phyloP scores from a whole-genome alignment of 2,329 filamentous ascomycete genomes.

The Alternaria infectoria region DNA sequence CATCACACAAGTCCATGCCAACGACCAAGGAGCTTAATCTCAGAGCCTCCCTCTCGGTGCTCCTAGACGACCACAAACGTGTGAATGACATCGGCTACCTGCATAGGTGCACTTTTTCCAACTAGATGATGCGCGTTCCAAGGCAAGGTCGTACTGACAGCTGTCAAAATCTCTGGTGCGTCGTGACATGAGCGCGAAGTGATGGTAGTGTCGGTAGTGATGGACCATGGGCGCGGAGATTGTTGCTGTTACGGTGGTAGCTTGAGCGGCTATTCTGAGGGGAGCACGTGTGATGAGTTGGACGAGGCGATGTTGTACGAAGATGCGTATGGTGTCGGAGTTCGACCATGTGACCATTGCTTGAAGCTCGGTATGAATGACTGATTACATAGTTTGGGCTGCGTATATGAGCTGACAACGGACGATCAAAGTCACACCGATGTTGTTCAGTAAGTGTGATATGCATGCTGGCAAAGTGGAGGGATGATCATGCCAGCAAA shows the following conservation, averaged over 20 bases:
- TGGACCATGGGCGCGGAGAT: background rate
- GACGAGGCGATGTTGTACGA: background rate
- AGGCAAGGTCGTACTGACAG: constrained; percentile 7
- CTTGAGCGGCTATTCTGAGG: background rate
- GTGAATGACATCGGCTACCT: constrained; percentile 14
- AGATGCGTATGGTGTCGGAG: background rate
- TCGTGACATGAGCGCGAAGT: background rate
- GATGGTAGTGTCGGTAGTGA: background rate
- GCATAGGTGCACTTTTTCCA: background rate
- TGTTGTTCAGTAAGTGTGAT: background rate
- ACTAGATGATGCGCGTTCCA: background rate
- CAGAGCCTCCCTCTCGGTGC: background rate
- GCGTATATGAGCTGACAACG: background rate
- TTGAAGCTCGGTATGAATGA: background rate
- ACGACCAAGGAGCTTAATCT: background rate
- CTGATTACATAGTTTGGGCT: background rate
- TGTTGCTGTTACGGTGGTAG: background rate
- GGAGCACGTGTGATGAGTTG: background rate
- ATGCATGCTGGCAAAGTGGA: background rate
- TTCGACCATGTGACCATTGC: background rate
- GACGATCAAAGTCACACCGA: background rate
- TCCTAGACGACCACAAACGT: background rate
- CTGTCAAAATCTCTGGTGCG: constrained; percentile 5
- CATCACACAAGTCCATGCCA: background rate
- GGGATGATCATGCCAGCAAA: background rate